Base-by-base conservation (phyloP, 2,329 filamentous ascomycete genomes). In the Claviceps lovelessii region DNA sequence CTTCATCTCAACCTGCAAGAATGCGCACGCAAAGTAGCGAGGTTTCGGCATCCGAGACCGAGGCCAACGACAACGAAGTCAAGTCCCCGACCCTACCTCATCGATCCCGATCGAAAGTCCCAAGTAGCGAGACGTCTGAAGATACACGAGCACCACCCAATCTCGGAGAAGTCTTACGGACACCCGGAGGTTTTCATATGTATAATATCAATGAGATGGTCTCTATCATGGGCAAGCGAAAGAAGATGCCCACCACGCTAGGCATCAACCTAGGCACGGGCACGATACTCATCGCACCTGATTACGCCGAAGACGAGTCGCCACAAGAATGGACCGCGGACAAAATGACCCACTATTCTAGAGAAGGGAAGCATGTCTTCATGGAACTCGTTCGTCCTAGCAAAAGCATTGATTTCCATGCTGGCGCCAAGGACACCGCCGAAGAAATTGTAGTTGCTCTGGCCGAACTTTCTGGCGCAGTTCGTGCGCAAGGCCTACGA, bases 171-270 rank as follows among this genome's bases (percentile, higher is more conserved):
- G 74, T 75, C 17, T 72, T 73, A 42, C 67, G 68, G 35, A 84
- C 85, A 2, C 87, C 88, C 5, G 87, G 88, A 19, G 88, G 88
- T 2, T 97, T 90, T 65, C 90, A 94, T 65, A 77, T 97, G 68
- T 97, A 96, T 72, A 96, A 95, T 63, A 90, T 97, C 63, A 95
- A 90, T 66, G 91, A 97, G 71, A 95, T 95, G 86, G 82, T 95
- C 5, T 91, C 90, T n/a, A 83, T 93, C 48, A 90, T 95, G 82
- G 91, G 91, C 55, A 95, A 95, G 74, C 86, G 88, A 64, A 95
- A 95, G 76, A 97, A 97, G 73, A 93, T 96, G 88, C 90, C 91
- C 1, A 95, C 90, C n/a, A 95, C 88, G 0, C 71, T 97, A 42
- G 91, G 91, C n/a, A 85, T 97, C 64, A 96, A 97, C 66, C 76